Conservation (phyloP, 2,329 filamentous ascomycete genomes). For the Aureobasidium sp. region DNA sequence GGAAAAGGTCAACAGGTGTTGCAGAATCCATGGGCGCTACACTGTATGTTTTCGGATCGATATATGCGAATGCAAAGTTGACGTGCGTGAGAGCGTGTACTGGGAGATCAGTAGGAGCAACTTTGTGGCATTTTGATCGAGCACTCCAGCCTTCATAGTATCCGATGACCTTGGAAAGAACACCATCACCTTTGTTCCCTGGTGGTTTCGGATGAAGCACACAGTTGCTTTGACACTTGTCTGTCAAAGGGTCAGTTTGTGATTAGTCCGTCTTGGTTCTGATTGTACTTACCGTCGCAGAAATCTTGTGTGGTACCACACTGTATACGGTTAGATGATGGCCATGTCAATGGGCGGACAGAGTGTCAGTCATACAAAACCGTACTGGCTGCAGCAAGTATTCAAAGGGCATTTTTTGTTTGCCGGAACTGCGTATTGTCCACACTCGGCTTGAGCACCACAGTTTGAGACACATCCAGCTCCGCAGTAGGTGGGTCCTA, state of each 20-base stretch:
- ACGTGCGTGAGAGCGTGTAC: slow-evolving; percentile 17
- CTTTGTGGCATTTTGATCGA: neutral
- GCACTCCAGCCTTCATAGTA: slow-evolving; percentile 11
- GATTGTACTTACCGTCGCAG: neutral
- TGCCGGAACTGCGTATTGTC: neutral
- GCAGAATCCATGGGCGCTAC: slow-evolving; percentile 23
- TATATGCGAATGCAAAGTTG: slow-evolving; percentile 37
- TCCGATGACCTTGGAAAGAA: neutral
- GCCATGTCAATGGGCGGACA: too few relatives aligned
- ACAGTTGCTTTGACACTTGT: neutral
- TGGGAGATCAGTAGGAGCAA: neutral
- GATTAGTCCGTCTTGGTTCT: too few relatives aligned
- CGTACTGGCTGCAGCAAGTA: slow-evolving; percentile 7
- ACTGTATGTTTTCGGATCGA: slow-evolving; percentile 31
- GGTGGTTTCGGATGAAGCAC: neutral
- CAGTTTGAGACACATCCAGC: neutral
- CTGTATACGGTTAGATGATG: too few relatives aligned
- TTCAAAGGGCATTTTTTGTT: slow-evolving; percentile 7
- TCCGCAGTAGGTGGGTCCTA: neutral
- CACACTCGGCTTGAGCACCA: slow-evolving; percentile 6
- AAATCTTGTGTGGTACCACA: slow-evolving; percentile 11
- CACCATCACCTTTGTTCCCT: neutral
- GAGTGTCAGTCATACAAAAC: neutral
- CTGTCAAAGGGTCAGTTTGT: too few relatives aligned
- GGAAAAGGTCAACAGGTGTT: neutral